Evolutionary conservation across 1,284 basidiomycete species (phyloP).

Genomic region (Trametes versicolor): DNA sequence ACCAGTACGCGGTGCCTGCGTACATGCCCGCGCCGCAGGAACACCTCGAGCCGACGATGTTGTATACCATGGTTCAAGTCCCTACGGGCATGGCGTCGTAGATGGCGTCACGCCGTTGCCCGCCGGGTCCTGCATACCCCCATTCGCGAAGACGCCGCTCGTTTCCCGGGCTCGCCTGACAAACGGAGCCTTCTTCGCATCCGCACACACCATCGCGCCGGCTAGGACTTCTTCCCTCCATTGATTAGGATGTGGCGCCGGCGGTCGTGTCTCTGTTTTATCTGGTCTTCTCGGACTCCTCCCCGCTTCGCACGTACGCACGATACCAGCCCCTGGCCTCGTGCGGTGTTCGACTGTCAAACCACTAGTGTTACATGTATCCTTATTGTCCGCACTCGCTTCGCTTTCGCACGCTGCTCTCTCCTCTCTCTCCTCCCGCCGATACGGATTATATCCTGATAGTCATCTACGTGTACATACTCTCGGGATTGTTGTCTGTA

Average conservation of each 20-base stretch:
- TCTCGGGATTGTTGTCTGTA: constrained; percentile 15
- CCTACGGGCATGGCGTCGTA: constrained; percentile 28
- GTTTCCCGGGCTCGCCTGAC: neutral
- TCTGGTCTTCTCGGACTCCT: constrained; percentile 3
- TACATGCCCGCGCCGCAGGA: constrained; percentile 23
- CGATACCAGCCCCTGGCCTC: neutral
- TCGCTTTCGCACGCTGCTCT: constrained; percentile 22
- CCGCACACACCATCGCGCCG: neutral
- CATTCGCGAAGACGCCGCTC: neutral
- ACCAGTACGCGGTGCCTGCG: constrained; percentile 23
- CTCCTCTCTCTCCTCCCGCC: constrained; percentile 1
- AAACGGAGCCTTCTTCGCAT: neutral
- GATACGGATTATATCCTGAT: constrained; percentile 13
- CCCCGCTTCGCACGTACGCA: neutral
- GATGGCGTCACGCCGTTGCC: neutral
- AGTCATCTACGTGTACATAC: constrained; percentile 19
- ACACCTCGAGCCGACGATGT: constrained; percentile 21
- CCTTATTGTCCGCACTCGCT: constrained; percentile 20
- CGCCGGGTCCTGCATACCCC: constrained; percentile 16
- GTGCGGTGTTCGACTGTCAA: neutral
- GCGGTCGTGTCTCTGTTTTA: neutral
- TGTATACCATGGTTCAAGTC: constrained; percentile 26
- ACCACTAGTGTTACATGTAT: constrained; percentile 17
- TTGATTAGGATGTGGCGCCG: neutral
- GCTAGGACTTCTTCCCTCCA: neutral